Evolutionary conservation across 2,329 filamentous ascomycete genomes (phyloP), one percentile per base, ranked within the genome.

Genomic region (Balansia obtecta): DNA sequence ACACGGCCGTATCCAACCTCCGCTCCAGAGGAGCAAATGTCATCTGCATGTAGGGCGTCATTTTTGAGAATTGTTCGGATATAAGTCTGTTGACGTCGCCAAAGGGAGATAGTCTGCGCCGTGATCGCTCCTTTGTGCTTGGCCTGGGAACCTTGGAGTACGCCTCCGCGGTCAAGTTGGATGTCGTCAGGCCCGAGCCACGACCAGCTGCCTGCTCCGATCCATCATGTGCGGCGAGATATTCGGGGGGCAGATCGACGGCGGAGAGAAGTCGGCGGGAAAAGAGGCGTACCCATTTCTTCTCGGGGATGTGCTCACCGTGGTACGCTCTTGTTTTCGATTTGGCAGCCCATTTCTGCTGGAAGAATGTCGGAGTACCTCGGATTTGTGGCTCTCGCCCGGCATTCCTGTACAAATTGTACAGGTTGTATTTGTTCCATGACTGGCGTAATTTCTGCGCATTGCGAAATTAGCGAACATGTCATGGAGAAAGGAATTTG

Each of bases 391-490:
- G 54, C 58, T 62, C 66, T 46, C 57, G 57, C 15, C 65, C 66
- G 32, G 58, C 59, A 18, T 59, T 58, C 40, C 65, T 65, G 47
- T 74, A 71, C 57, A 98, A 71, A 71, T 96, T 96, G 80, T 87
- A 98, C 56, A 98, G 77, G 65, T 95, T 95, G 76, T 88, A 89
- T 73, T 95, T 95, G 75, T 88, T 95, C 93, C 91, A 96, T 74
- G 89, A 88, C 74, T 93, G 87, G 61, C 91, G 85, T 68, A 95
- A 67, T 86, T 88, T 94, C 90, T 97, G 65, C 49, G 51, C 47
- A 53, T 27, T 45, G 12, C 30, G 20, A 40, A 18, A 15, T 53
- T 46, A 54, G 53, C 45, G 40, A 45, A 32, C 22, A 38, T 30
- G 11, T 9, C 45, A 38, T 20, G 16, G 20, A n/a, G 46, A n/a